Evolutionary conservation across 1,139 yeast species (phyloP), one percentile per base, ranked within the genome.

Genomic region (Torulaspora globosa): DNA sequence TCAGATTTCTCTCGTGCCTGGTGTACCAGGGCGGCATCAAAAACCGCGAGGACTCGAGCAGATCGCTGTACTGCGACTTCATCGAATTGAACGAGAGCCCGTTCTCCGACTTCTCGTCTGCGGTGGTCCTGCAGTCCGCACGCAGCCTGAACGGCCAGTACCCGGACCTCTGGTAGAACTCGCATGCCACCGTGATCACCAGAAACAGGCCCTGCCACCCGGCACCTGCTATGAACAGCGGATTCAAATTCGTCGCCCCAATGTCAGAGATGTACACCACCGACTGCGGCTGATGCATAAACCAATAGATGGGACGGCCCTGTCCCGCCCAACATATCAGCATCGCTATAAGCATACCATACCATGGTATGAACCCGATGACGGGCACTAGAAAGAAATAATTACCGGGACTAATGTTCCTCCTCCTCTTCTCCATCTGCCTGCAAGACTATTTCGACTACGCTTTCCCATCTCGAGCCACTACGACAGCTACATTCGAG

Each of bases 191-290:
- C 2, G 90, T 75, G n/a, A 87, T 75, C 33, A 80, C 80, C 58
- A 80, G 86, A 58, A 86, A 81, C 12, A 86, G 70, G 15, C 89
- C 95, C 68, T 87, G 95, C 63, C 82, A 75, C 0, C 82, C 87
- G 2, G 86, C 72, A 60, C 95, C 82, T n/a, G 85, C 70, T 37
- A 89, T 87, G 66, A 89, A 89, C 16, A 88, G 68, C 1, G 96
- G 95, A 61, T 87, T 86, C 44, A 87, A 70, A 58, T 81, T 81
- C 1, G 95, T 84, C 11, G 96, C 96, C 5, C 90, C 96, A 45
- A 88, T 75, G 60, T 88, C 88, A 9, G 95, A 84, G 41, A 90
- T 78, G 66, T 84, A 89, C 5, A 84, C 81, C 35, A 89, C 84
- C 44, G 67, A 65, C 51, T 76, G 79, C 18, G 19, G 31, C 5